Evolutionary conservation across 805 yeast genomes (phyloP).

Genomic region (Yamadazyma akitaensis): DNA sequence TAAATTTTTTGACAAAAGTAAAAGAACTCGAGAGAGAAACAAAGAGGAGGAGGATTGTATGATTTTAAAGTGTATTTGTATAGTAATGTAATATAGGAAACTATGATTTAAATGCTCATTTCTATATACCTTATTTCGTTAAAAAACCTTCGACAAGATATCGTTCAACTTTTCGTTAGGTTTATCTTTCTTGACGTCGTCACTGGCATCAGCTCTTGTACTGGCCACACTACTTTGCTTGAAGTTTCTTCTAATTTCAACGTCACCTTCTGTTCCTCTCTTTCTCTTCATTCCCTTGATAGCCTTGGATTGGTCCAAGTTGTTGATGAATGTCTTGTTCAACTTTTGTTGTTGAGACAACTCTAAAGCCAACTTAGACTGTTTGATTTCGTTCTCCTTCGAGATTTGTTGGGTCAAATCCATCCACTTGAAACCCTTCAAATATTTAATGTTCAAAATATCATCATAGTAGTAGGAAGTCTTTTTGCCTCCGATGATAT

Average conservation of each 20-base stretch:
- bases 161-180: slow-evolving; percentile 38
- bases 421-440: slow-evolving; percentile 92
- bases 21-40: slow-evolving; percentile 2
- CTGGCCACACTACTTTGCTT: slow-evolving; percentile 68
- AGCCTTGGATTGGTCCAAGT: slow-evolving; percentile 85
- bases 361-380: slow-evolving; percentile 82
- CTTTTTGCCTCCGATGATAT: slow-evolving; percentile 88
- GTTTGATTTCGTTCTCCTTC: slow-evolving; percentile 82
- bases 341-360: slow-evolving; percentile 83
- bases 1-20: slow-evolving; percentile 23
- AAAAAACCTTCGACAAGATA: slow-evolving; percentile 57
- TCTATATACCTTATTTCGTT: slow-evolving; percentile 2
- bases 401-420: slow-evolving; percentile 93
- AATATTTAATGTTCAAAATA: slow-evolving; percentile 83
- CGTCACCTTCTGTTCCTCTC: slow-evolving; percentile 20
- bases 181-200: slow-evolving; percentile 40
- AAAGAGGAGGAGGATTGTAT: slow-evolving; percentile 3
- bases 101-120: not conserved
- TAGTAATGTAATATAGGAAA: not conserved
- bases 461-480: slow-evolving; percentile 91
- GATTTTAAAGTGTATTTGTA: not conserved
- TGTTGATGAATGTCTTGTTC: slow-evolving; percentile 77
- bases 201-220: slow-evolving; percentile 60
- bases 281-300: slow-evolving; percentile 59
- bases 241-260: slow-evolving; percentile 54